Percentiles rank a stretch among this genome's conserved stretches.
phyloP scores from a whole-genome alignment of 305 asterid genomes.

The Salvia sclarea region DNA sequence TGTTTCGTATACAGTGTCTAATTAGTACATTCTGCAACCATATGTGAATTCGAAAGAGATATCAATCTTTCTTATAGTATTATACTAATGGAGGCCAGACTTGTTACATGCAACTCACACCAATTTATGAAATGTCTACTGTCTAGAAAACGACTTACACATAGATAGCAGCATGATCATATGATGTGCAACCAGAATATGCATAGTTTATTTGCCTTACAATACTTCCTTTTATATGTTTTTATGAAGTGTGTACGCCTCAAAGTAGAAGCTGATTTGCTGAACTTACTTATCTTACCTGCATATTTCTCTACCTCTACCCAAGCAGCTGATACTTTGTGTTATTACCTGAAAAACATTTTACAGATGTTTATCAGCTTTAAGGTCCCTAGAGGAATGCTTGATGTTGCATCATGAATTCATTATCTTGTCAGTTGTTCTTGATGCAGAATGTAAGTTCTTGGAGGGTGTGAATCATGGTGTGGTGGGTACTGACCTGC shows the following conservation, averaged over 20 bases:
- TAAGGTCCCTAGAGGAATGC: not conserved
- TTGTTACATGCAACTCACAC: not conserved
- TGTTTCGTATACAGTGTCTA: no score
- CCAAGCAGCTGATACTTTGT: slow-evolving; percentile 19
- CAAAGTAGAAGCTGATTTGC: slow-evolving; percentile 14
- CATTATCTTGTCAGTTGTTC: slow-evolving; percentile 5
- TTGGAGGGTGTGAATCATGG: slow-evolving; percentile 37
- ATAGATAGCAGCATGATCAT: slow-evolving; percentile 6
- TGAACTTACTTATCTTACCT: no score
- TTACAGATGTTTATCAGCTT: not conserved
- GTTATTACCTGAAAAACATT: not conserved
- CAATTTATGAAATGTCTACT: not conserved
- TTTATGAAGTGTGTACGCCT: not conserved
- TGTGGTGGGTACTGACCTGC: slow-evolving; percentile 45
- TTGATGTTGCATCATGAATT: slow-evolving; percentile 11
- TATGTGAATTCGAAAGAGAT: not conserved
- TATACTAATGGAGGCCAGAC: not conserved
- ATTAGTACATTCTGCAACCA: not conserved
- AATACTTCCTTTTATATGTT: not conserved
- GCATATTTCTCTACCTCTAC: slow-evolving; percentile 1
- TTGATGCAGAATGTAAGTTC: slow-evolving; percentile 32
- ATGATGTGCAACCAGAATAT: not conserved
- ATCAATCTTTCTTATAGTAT: not conserved
- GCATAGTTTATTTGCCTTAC: not conserved
- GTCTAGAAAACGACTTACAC: not conserved